phyloP scores from a whole-genome alignment of 2,329 filamentous ascomycete genomes.

The Colletotrichum spinosum region DNA sequence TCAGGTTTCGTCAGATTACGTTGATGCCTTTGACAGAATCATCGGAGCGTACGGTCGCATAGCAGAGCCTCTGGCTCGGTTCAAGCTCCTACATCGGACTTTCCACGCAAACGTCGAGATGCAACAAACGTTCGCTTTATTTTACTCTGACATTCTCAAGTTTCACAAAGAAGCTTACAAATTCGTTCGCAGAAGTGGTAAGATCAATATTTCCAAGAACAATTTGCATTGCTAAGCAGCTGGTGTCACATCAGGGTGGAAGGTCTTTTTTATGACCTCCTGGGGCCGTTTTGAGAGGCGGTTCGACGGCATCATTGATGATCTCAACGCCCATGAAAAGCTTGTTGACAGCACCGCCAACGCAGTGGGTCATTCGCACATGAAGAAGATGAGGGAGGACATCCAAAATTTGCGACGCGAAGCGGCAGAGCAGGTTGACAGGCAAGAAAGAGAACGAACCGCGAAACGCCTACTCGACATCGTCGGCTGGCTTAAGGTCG shows the following conservation, averaged over 20 bases:
- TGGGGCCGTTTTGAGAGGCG: constrained; percentile 52
- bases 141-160: constrained; percentile 60
- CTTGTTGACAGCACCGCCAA: constrained; percentile 49
- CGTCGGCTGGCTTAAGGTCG: constrained; percentile 44
- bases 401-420: constrained; percentile 41
- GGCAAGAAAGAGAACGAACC: constrained; percentile 5
- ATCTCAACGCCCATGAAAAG: not conserved
- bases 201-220: not conserved
- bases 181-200: constrained; percentile 52
- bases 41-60: constrained; percentile 54
- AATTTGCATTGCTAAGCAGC: not conserved
- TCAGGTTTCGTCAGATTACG: constrained; percentile 46
- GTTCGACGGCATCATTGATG: constrained; percentile 47
- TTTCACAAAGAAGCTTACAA: constrained; percentile 61
- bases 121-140: constrained; percentile 45
- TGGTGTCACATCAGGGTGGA: constrained; percentile 45
- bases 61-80: constrained; percentile 51
- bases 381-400: constrained; percentile 22
- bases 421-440: not conserved
- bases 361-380: constrained; percentile 31
- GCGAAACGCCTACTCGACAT: constrained; percentile 42
- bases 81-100: constrained; percentile 42
- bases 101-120: constrained; percentile 38
- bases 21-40: constrained; percentile 55
- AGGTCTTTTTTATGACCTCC: constrained; percentile 48